Percentiles rank a stretch among this genome's conserved stretches.
phyloP scores from a whole-genome alignment of 139 green algal genomes.

The Micromonas pusilla region DNA sequence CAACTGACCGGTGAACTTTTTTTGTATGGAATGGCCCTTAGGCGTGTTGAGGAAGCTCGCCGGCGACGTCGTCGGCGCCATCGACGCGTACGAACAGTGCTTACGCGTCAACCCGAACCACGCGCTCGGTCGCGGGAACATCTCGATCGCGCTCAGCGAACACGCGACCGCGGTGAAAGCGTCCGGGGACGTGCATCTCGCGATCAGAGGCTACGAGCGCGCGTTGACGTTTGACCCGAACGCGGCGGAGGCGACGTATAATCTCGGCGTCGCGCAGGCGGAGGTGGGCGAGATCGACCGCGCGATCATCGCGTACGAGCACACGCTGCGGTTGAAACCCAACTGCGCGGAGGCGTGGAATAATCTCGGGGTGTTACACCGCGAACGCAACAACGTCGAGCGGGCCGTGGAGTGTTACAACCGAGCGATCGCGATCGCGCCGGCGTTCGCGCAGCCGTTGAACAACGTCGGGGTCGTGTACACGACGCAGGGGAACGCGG shows the following conservation, averaged over 20 bases:
- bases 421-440: slow-evolving; percentile 39
- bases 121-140: slow-evolving; percentile 58
- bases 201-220: slow-evolving; percentile 33
- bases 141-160: slow-evolving; percentile 79
- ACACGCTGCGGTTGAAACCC: slow-evolving; percentile 60
- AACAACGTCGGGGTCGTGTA: slow-evolving; percentile 95
- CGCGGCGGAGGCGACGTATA: slow-evolving; percentile 86
- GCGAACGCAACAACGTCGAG: slow-evolving; percentile 70
- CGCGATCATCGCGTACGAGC: slow-evolving; percentile 88
- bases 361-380: slow-evolving; percentile 73
- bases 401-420: slow-evolving; percentile 54
- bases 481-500: slow-evolving; percentile 55
- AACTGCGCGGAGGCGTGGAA: slow-evolving; percentile 84
- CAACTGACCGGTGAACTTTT: no score
- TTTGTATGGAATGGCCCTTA: no score
- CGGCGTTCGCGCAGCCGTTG: slow-evolving; percentile 53
- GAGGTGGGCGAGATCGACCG: slow-evolving; percentile 53
- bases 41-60: slow-evolving; percentile 37
- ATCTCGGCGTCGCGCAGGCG: slow-evolving; percentile 76
- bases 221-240: slow-evolving; percentile 40
- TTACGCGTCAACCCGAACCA: slow-evolving; percentile 57
- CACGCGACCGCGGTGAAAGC: slow-evolving; percentile 49
- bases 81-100: slow-evolving; percentile 71
- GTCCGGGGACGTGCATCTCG: neutral
- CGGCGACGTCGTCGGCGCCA: slow-evolving; percentile 62